A percentile compares a stretch with the other conserved stretches of the same genome.
These are phyloP conservation scores for Acaromyces ingoldii DNA, from an alignment of 1,284 basidiomycete genomes.

Conservation along the genomic window DNA sequence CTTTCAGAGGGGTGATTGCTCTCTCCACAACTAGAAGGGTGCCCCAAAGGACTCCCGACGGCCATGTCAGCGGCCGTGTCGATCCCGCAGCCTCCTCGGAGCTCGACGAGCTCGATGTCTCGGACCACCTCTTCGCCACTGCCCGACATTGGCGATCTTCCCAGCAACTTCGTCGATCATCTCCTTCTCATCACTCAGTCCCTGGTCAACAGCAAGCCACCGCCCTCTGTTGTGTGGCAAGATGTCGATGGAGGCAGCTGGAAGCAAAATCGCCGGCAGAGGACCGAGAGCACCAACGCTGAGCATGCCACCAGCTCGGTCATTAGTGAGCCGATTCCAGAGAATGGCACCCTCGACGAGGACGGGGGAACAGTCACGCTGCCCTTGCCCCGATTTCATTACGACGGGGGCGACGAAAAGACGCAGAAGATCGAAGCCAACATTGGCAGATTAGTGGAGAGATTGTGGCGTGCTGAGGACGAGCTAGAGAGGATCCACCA, in stretches of 20 bases:
- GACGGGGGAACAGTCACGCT: conserved; percentile 21
- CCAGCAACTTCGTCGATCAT: conserved; percentile 41
- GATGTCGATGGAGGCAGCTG: too few relatives aligned
- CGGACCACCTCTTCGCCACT: conserved; percentile 36
- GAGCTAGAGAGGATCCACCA: conserved; percentile 23
- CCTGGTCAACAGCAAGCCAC: conserved; percentile 30
- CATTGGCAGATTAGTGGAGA: conserved; percentile 30
- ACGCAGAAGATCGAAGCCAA: conserved; percentile 34
- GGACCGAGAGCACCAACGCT: too few relatives aligned
- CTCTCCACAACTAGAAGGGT: too few relatives aligned
- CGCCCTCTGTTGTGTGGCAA: conserved; percentile 21
- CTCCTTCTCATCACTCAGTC: conserved; percentile 37
- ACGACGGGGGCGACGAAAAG: conserved; percentile 22
- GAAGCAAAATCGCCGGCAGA: too few relatives aligned
- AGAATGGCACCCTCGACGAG: too few relatives aligned
- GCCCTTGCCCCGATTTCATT: conserved; percentile 34
- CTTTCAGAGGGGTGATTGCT: too few relatives aligned
- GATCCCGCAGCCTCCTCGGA: background rate
- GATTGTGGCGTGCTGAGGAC: conserved; percentile 41
- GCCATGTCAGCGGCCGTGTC: conserved; percentile 9
- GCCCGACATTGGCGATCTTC: conserved; percentile 27
- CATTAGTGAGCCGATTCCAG: too few relatives aligned
- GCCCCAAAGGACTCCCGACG: too few relatives aligned
- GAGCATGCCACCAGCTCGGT: too few relatives aligned
- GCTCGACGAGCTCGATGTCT: conserved; percentile 16